Conservation (phyloP, 2,329 filamentous ascomycete genomes). For the Colletotrichum truncatum region DNA sequence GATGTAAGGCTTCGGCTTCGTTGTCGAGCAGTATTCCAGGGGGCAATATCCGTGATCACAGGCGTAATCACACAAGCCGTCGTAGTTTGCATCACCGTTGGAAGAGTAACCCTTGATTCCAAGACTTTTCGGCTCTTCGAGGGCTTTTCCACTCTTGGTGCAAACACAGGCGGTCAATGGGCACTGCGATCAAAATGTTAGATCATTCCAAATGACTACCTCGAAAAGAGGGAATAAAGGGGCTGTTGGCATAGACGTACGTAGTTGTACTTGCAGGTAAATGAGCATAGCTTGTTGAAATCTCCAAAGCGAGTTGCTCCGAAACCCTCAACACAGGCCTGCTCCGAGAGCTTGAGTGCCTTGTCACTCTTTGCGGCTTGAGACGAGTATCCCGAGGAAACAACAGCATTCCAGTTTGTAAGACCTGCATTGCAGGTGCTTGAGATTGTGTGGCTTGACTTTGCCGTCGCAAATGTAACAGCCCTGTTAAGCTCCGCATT, state of each 20-base stretch:
- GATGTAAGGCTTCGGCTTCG: background rate
- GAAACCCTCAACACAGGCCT: constrained; percentile 37
- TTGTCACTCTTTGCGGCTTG: background rate
- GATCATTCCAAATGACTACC: too few species aligned
- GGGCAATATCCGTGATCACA: constrained; percentile 12
- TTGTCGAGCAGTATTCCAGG: background rate
- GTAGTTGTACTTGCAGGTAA: constrained; percentile 40
- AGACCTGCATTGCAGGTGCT: background rate
- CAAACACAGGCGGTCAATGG: too few species aligned
- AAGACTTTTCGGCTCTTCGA: constrained; percentile 33
- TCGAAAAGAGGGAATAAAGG: too few species aligned
- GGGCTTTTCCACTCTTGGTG: constrained; percentile 46
- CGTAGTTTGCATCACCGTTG: constrained; percentile 29
- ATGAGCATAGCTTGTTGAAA: constrained; percentile 45
- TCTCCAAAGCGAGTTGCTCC: constrained; percentile 43
- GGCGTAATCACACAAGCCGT: background rate
- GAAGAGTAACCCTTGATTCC: background rate
- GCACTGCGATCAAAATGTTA: too few species aligned
- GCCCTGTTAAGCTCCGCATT: constrained; percentile 41
- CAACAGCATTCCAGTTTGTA: constrained; percentile 25
- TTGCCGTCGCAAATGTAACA: background rate
- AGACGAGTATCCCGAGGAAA: background rate
- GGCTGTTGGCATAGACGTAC: background rate
- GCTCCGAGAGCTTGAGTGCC: background rate
- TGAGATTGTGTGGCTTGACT: background rate